Evolutionary conservation across 768 basidiomycete species (phyloP).

Genomic region (Rossbeevera mucosa): DNA sequence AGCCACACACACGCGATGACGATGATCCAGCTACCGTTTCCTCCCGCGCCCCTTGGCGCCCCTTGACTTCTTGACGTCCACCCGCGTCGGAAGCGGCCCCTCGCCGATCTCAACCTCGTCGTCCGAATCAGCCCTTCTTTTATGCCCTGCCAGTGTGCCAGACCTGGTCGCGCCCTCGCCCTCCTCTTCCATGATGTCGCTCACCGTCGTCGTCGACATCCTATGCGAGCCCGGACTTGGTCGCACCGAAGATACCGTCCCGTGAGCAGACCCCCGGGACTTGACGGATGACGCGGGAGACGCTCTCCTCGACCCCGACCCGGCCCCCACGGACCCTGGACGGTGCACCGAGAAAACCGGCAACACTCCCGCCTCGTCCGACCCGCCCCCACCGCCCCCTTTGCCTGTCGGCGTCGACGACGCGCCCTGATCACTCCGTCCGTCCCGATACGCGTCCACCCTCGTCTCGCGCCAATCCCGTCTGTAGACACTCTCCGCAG

Average conservation of each 20-base stretch:
- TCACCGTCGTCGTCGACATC: conserved; percentile 40
- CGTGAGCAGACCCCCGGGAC: conserved; percentile 32
- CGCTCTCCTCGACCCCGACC: conserved; percentile 33
- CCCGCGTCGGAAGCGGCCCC: conserved; percentile 39
- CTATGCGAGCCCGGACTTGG: conserved; percentile 48
- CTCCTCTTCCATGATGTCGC: conserved; percentile 44
- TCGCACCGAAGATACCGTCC: conserved; percentile 29
- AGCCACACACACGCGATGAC: not conserved
- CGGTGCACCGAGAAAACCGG: conserved; percentile 22
- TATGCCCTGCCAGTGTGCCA: conserved; percentile 26
- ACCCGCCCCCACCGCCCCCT: conserved; percentile 15
- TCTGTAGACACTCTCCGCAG: conserved; percentile 59
- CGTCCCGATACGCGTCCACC: conserved; percentile 25
- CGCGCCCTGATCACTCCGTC: conserved; percentile 9
- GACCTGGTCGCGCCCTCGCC: conserved; percentile 14
- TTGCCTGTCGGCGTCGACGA: conserved; percentile 3
- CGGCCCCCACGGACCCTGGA: conserved; percentile 8
- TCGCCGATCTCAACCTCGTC: conserved; percentile 55
- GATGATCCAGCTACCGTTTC: conserved; percentile 32
- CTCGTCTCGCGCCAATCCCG: conserved; percentile 79
- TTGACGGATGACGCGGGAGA: conserved; percentile 51
- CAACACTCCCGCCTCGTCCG: conserved; percentile 29
- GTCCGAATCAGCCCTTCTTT: conserved; percentile 53
- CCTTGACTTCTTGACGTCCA: conserved; percentile 32
- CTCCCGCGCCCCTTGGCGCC: conserved; percentile 37